Evolutionary conservation across 768 basidiomycete genomes (phyloP), one percentile per base, ranked within the genome.

Genomic region (Leccinum uliginosum): DNA sequence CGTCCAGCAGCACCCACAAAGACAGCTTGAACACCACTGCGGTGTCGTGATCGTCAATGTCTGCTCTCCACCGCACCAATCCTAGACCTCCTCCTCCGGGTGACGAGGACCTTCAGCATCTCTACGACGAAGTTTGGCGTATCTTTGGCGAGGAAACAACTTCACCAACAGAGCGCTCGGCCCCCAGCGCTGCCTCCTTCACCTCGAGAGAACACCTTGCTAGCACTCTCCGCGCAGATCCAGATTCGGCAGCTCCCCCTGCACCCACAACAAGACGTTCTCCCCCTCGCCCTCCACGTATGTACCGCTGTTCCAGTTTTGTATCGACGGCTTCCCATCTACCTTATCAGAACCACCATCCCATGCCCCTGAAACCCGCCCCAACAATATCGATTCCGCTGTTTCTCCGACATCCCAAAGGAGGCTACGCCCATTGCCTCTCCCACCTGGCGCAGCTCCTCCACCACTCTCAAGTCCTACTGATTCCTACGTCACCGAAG

Each of bases 111-210:
- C 78, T 90, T 5, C 85, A 88, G 62, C 78, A 80, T 55, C 79
- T 91, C 45, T 91, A 89, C 70, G 81, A 89, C 60, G 85, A 88
- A 68, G 87, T 90, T 21, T 85, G 85, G 76, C 82, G 81, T 46
- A 82, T 81, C 27, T 90, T 87, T 63, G 71, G 77, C 29, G 83
- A 86, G 51, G 79, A 80, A 62, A 32, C 70, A 3, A 0, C 60
- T 5, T 71, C 78, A 0, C 70, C 73, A 27, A 59, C 70, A 38
- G 67, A 71, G 54, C 71, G 65, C 35, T 56, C 67, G 10, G 61
- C 62, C 27, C 60, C 43, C 55, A 61, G 50, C 32, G 57, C 57
- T 4, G 54, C 56, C 32, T 55, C 70, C 6, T n/a, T 48, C 56
- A 59, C 51, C 26, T 8, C 62, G n/a, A 64, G 63, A 52, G 68